These are phyloP conservation scores for Hymenoscyphus fructigenus DNA, from an alignment of 2,329 filamentous ascomycete genomes.

Conservation along the genomic window DNA sequence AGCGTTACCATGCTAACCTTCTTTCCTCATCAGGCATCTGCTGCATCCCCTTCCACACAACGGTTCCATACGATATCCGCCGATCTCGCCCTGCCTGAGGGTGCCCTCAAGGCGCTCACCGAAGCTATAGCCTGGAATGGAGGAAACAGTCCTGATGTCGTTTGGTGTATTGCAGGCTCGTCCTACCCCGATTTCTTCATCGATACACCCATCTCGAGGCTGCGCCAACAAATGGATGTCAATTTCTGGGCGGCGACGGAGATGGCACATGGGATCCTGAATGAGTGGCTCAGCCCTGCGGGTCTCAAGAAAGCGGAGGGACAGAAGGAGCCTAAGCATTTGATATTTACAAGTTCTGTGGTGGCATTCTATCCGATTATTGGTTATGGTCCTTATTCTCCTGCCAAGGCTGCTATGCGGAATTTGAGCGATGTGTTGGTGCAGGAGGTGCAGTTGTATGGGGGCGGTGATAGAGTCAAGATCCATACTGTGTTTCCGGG, in stretches of 20 bases:
- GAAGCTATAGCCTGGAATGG: constrained; percentile 80
- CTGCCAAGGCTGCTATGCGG: constrained; percentile 81
- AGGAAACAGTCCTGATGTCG: constrained; percentile 70
- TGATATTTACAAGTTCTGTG: constrained; percentile 83
- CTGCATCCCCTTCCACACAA: constrained; percentile 65
- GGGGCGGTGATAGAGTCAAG: constrained; percentile 64
- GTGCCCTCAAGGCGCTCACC: constrained; percentile 67
- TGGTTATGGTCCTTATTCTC: constrained; percentile 82
- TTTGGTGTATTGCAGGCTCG: constrained; percentile 86
- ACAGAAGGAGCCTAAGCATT: constrained; percentile 62
- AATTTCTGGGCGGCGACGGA: constrained; percentile 89
- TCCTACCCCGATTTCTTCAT: constrained; percentile 74
- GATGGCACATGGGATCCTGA: constrained; percentile 77
- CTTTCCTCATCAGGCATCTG: constrained; percentile 53
- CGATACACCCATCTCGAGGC: constrained; percentile 65
- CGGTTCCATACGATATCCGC: constrained; percentile 81
- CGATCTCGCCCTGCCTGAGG: constrained; percentile 71
- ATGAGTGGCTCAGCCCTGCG: constrained; percentile 65
- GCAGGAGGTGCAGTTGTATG: constrained; percentile 85
- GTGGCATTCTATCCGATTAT: constrained; percentile 73
- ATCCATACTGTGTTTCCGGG: constrained; percentile 83
- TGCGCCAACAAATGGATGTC: constrained; percentile 82
- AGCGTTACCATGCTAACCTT: constrained; percentile 13
- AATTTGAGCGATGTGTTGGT: constrained; percentile 79
- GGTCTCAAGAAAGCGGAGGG: constrained; percentile 39